Conservation (phyloP, 345 rosid genomes). For the Pugionium dolabratum region DNA sequence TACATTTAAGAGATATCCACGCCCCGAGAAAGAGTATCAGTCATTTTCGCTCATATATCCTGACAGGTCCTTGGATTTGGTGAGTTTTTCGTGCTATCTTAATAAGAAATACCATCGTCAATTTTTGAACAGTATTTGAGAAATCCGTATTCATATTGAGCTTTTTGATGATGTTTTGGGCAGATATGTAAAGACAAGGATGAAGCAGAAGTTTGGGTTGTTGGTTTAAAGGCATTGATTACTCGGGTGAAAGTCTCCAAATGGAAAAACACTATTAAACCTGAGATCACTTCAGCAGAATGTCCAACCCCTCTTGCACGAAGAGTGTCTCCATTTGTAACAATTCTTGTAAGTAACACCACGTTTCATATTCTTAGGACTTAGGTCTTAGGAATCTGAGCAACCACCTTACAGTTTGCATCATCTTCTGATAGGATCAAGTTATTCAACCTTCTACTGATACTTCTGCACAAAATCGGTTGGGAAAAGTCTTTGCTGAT, state of each 20-base stretch:
- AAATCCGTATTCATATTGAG: slow-evolving; percentile 10
- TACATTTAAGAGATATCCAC: slow-evolving; percentile 87
- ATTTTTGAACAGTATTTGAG: neutral
- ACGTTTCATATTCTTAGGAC: slow-evolving; percentile 2
- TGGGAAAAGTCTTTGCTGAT: slow-evolving; percentile 74
- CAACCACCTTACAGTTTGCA: slow-evolving; percentile 26
- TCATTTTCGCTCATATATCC: slow-evolving; percentile 86
- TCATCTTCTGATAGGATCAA: slow-evolving; percentile 52
- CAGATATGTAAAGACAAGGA: slow-evolving; percentile 98
- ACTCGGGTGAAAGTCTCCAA: slow-evolving; percentile 43
- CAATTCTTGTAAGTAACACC: slow-evolving; percentile 55
- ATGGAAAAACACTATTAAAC: slow-evolving; percentile 56
- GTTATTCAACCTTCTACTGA: slow-evolving; percentile 51
- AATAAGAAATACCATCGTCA: slow-evolving; percentile 1
- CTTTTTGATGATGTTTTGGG: slow-evolving; percentile 26
- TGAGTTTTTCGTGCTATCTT: slow-evolving; percentile 39
- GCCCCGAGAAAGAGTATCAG: slow-evolving; percentile 97
- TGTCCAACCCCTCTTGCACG: slow-evolving; percentile 48
- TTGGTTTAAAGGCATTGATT: slow-evolving; percentile 72
- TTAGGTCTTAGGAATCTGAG: neutral
- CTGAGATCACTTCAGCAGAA: slow-evolving; percentile 50
- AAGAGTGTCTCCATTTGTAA: slow-evolving; percentile 51
- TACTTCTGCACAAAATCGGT: slow-evolving; percentile 46
- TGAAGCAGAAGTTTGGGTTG: slow-evolving; percentile 96
- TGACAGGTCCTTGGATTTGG: slow-evolving; percentile 90